These are phyloP conservation scores for Cocos nucifera DNA, from an alignment of 176 grass and related monocot species.

Conservation along the genomic window DNA sequence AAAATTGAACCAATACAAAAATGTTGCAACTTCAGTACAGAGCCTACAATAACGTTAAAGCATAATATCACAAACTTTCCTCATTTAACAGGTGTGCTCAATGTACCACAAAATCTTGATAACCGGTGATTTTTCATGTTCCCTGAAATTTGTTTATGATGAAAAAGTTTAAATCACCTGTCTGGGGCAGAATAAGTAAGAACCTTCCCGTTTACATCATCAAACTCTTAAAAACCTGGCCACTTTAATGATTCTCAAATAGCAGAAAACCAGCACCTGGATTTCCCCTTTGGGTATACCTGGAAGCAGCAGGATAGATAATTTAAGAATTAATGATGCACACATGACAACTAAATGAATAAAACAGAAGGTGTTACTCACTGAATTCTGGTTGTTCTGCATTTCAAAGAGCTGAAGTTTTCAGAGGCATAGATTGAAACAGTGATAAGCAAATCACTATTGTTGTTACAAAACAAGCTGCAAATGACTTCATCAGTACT, in stretches of 20 bases:
- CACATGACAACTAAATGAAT: background rate
- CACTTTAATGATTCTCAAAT: constrained; percentile 96
- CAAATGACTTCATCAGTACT: constrained; percentile 82
- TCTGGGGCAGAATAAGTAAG: constrained; percentile 92
- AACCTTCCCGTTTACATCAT: constrained; percentile 98
- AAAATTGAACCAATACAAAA: too few relatives aligned
- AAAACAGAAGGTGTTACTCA: constrained; percentile 22
- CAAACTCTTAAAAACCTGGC: constrained; percentile 96
- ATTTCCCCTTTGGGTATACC: constrained; percentile 74
- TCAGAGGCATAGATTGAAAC: constrained; percentile 84
- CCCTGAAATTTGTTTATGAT: background rate
- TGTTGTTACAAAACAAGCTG: constrained; percentile 96
- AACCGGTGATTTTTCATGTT: too few relatives aligned
- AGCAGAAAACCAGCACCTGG: constrained; percentile 85
- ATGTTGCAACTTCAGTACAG: too few relatives aligned
- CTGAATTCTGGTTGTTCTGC: constrained; percentile 82
- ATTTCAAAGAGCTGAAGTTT: constrained; percentile 75
- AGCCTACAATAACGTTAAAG: too few relatives aligned
- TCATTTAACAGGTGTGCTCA: too few relatives aligned
- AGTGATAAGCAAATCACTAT: constrained; percentile 78
- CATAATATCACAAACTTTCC: too few relatives aligned
- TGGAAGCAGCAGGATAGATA: constrained; percentile 24
- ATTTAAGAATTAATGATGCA: background rate
- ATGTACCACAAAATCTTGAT: too few relatives aligned
- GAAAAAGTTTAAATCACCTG: constrained; percentile 33